Evolutionary conservation across 164 flowering plant genomes (phyloP).

Genomic region (Vitis riparia): DNA sequence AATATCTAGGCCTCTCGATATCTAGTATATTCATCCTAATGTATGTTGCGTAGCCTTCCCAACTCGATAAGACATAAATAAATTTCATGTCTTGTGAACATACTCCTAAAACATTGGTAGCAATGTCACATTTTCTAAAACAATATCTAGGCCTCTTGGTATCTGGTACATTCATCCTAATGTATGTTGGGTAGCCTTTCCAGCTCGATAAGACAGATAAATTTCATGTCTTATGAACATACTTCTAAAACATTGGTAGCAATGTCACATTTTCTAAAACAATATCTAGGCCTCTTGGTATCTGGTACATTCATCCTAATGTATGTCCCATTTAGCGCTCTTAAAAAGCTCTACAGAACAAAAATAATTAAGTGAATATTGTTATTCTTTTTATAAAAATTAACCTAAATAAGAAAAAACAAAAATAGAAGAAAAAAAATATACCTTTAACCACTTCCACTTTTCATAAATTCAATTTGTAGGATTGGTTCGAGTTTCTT

Average conservation of each 20-base stretch:
- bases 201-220: constrained; percentile 13
- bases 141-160: not conserved
- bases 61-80: not conserved
- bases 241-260: constrained; percentile 15
- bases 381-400: not conserved
- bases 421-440: too few species aligned
- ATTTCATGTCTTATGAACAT: constrained; percentile 9
- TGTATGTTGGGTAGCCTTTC: constrained; percentile 11
- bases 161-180: not conserved
- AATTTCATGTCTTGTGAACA: not conserved
- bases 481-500: constrained; percentile 9
- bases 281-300: not conserved
- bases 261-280: constrained; percentile 2
- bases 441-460: constrained; percentile 23
- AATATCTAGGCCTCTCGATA: constrained; percentile 3
- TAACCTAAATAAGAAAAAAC: not conserved
- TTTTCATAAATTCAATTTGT: constrained; percentile 7
- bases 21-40: not conserved
- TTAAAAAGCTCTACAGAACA: constrained; percentile 2
- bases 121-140: constrained; percentile 2
- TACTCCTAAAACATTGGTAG: constrained; percentile 15
- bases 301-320: not conserved
- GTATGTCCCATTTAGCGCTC: constrained; percentile 17
- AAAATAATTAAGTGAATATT: not conserved
- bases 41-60: constrained; percentile 12